Evolutionary conservation across 306 rosid genomes (phyloP), one percentile per base, ranked within the genome.

Genomic region (Benincasa hispida): DNA sequence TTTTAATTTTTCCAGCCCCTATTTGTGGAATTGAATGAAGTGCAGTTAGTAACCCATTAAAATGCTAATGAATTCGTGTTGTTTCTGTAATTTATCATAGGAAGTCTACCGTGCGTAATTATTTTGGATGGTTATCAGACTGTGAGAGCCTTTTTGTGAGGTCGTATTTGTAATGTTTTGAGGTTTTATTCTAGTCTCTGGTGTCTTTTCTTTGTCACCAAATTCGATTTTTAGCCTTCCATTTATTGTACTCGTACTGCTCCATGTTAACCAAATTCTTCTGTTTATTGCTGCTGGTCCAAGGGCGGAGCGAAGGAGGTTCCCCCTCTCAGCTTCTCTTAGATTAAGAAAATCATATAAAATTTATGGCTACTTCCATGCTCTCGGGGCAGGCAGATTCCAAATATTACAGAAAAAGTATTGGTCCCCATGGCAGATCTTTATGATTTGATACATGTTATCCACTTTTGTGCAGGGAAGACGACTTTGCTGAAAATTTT

Each of bases 401-500:
- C 57, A 53, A 53, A 32, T 53, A 19, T 9, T 51, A 18, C 12
- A 51, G 63, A 74, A 51, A 54, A 19, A 10, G 34, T n/a, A 45
- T 6, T 24, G 75, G 34, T 41, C 12, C 21, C 6, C 5, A 24
- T 24, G 37, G 21, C 37, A 8, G 30, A 68, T n/a, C 10, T 45
- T 54, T 51, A 0, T 11, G 77, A 12, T 56, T 45, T 22, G 34
- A 47, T 70, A 45, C 14, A 25, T 25, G 18, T 63, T 13, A 42
- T n/a, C 35, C 68, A 39, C 35, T 57, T 45, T 42, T 83, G 42
- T 85, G 79, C 87, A 93, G 98, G 98, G 79, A 93, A 93, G 78
- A 92, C 99, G 22, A 90, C 94, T 22, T 77, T 94, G 86, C 87
- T 90, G 79, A 94, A 92, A 89, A 92, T 92, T 82, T 68, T 92